Evolutionary conservation across 805 yeast species (phyloP).

Genomic region (Lachancea cidri): DNA sequence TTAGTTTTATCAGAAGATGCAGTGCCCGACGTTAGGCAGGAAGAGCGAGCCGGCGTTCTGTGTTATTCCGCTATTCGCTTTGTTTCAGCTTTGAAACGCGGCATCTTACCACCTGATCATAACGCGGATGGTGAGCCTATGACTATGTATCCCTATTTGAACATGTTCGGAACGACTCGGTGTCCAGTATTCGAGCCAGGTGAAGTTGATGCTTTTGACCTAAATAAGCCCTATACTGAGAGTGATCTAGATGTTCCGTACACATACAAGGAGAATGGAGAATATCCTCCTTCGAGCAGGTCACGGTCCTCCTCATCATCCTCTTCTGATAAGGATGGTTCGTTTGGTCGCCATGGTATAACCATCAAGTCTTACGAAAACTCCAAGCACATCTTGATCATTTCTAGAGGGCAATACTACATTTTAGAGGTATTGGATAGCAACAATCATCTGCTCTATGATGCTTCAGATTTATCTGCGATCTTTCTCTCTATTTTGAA

Average conservation of each 20-base stretch:
- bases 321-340: constrained; percentile 14
- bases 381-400: constrained; percentile 68
- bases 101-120: constrained; percentile 53
- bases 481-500: constrained; percentile 62
- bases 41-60: constrained; percentile 62
- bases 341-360: constrained; percentile 47
- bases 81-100: constrained; percentile 51
- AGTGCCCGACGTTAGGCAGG: constrained; percentile 54
- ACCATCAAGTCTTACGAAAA: constrained; percentile 61
- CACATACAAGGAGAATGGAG: constrained; percentile 15
- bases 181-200: constrained; percentile 36
- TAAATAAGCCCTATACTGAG: constrained; percentile 41
- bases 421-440: constrained; percentile 79
- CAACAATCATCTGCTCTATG: constrained; percentile 57
- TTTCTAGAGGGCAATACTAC: constrained; percentile 80
- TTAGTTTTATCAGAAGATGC: constrained; percentile 73
- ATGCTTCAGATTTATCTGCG: constrained; percentile 58
- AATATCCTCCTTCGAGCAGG: constrained; percentile 22
- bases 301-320: constrained; percentile 6
- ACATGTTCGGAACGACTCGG: constrained; percentile 67
- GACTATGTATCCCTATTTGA: constrained; percentile 63
- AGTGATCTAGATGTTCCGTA: constrained; percentile 39
- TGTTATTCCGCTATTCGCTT: constrained; percentile 64
- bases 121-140: constrained; percentile 47
- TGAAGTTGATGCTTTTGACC: constrained; percentile 30